A percentile compares a stretch with the other conserved stretches of the same genome.
phyloP scores from a whole-genome alignment of 805 yeast species.

The Cyberlindnera saturnus region DNA sequence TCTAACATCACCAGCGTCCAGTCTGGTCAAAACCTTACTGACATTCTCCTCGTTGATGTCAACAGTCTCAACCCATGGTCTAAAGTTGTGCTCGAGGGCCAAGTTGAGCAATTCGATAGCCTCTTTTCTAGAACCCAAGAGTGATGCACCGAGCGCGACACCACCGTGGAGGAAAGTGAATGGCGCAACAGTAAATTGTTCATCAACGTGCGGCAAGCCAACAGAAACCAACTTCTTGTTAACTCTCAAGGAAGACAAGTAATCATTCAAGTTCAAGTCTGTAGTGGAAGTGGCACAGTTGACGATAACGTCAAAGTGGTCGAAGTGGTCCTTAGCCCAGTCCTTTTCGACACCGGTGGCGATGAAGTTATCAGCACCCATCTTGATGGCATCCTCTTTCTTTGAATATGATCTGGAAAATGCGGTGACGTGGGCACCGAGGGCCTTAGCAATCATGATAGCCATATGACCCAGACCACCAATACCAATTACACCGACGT shows the following conservation, averaged over 20 bases:
- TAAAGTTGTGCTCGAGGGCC: conserved; percentile 52
- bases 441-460: conserved; percentile 48
- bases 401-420: conserved; percentile 46
- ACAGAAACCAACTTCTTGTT: conserved; percentile 56
- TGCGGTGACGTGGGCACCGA: conserved; percentile 56
- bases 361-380: conserved; percentile 49
- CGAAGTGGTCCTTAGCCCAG: conserved; percentile 31
- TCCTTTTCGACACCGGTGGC: conserved; percentile 46
- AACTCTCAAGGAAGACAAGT: conserved; percentile 47
- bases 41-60: conserved; percentile 49
- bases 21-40: conserved; percentile 48
- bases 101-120: conserved; percentile 60
- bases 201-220: conserved; percentile 55
- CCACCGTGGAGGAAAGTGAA: conserved; percentile 45
- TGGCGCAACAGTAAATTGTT: conserved; percentile 37
- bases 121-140: conserved; percentile 57
- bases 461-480: conserved; percentile 58
- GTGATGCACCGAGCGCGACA: conserved; percentile 50
- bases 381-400: conserved; percentile 39
- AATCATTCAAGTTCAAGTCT: conserved; percentile 42
- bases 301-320: conserved; percentile 40
- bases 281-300: conserved; percentile 41
- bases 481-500: conserved; percentile 49
- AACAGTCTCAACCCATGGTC: conserved; percentile 59
- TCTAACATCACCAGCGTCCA: conserved; percentile 49